These are phyloP conservation scores for Penicillium expansum DNA, from an alignment of 2,329 filamentous ascomycete genomes.

Conservation along the genomic window DNA sequence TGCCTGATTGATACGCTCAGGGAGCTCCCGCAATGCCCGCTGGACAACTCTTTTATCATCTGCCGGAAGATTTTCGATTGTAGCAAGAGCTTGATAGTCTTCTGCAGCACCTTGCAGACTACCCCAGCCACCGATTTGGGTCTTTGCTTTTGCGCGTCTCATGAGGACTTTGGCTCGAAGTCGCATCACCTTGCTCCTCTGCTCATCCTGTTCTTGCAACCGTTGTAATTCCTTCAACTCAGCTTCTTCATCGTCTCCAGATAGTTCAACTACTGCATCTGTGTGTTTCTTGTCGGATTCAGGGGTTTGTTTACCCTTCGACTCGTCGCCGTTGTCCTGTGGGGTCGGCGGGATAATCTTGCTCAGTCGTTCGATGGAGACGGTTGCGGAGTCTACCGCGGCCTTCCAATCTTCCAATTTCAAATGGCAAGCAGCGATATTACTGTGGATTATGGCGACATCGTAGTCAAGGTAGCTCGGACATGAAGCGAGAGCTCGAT, in stretches of 20 bases:
- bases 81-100: constrained; percentile 72
- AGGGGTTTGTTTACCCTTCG: constrained; percentile 17
- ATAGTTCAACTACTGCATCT: constrained; percentile 50
- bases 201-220: constrained; percentile 46
- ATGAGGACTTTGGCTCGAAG: constrained; percentile 82
- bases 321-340: constrained; percentile 18
- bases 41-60: constrained; percentile 68
- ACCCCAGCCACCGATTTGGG: constrained; percentile 72
- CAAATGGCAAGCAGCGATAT: constrained; percentile 84
- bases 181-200: constrained; percentile 64
- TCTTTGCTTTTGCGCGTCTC: constrained; percentile 70
- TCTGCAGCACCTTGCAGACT: constrained; percentile 73
- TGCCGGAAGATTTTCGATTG: constrained; percentile 56
- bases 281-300: constrained; percentile 12
- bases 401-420: constrained; percentile 84
- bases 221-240: constrained; percentile 45
- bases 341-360: constrained; percentile 52
- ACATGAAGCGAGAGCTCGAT: constrained; percentile 72
- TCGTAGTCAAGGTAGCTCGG: constrained; percentile 87
- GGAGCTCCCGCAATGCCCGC: constrained; percentile 63
- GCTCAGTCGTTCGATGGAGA: constrained; percentile 70
- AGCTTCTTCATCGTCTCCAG: constrained; percentile 40
- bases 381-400: constrained; percentile 69
- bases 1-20: constrained; percentile 68
- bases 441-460: constrained; percentile 79